Evolutionary conservation across 1,284 basidiomycete species (phyloP), one percentile per base, ranked within the genome.

Genomic region (Leccinum idahoense): DNA sequence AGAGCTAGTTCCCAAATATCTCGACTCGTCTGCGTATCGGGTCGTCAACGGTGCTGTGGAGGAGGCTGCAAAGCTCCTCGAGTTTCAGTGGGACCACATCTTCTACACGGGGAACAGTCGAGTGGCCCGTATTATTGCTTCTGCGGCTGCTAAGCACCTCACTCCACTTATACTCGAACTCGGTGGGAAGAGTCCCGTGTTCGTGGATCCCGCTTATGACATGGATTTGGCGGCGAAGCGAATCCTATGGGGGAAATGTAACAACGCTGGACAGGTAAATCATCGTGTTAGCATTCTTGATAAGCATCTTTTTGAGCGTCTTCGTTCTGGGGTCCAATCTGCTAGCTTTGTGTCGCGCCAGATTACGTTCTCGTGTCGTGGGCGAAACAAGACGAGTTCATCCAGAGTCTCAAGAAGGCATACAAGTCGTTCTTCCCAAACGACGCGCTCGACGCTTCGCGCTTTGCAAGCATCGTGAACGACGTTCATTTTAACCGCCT

Each of bases 161-260:
- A 88, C 87, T 5, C 86, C 88, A 4, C 75, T 82, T 51, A 82
- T 86, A 1, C 81, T 90, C 49, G 88, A 86, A 74, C 80, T 90
- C 20, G 87, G 88, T 35, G 88, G 88, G 56, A 89, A 89, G 76
- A 85, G 81, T 62, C 86, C 88, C 7, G 84, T 81, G 7, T 74
- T 87, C 57, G 76, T 90, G 29, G 82, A 87, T 64, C 67, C 79
- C 8, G 77, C 80, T 57, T 77, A 81, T 62, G 76, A 81, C 66
- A 69, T 82, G 66, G 72, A 77, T 15, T 58, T 80, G 35, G 78
- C 79, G 1, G 82, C 79, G 3, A 76, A 73, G 64, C 77, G 84
- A 4, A 76, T 85, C 26, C 75, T 87, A 35, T 83, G 81, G 75
- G 86, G 86, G 56, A 89, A 88, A 75, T 69, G 75, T 26, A 71